These are phyloP conservation scores for Flaveria robusta DNA, from an alignment of 129 eudicot genomes.

Conservation along the genomic window DNA sequence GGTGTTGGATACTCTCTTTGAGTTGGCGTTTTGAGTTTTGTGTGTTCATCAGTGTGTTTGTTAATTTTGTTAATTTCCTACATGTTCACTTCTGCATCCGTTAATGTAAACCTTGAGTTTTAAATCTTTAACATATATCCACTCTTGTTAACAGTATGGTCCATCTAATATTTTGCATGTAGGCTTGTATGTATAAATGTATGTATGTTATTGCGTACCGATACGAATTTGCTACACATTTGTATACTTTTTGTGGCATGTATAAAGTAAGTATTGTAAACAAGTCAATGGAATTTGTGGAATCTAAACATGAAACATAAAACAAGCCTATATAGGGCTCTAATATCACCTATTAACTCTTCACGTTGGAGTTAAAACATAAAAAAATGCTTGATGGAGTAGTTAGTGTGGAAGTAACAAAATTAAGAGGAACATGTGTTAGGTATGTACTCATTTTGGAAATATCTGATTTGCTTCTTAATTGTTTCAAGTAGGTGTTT, in stretches of 20 bases:
- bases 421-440: slow-evolving; percentile 11
- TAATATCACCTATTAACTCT: not conserved
- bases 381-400: slow-evolving; percentile 12
- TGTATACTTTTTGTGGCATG: not conserved
- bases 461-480: not conserved
- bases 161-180: not conserved
- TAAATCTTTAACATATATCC: not conserved
- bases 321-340: too few species aligned
- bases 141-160: slow-evolving; percentile 1
- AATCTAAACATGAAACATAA: not conserved
- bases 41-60: slow-evolving; percentile 19
- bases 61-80: slow-evolving; percentile 32
- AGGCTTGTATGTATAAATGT: not conserved
- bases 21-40: slow-evolving; percentile 24
- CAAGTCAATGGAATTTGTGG: not conserved
- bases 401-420: slow-evolving; percentile 5
- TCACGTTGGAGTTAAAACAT: slow-evolving; percentile 3
- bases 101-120: slow-evolving; percentile 27
- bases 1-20: slow-evolving; percentile 54
- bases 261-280: not conserved
- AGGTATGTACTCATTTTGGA: slow-evolving; percentile 8
- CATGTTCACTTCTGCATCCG: slow-evolving; percentile 30
- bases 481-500: not conserved
- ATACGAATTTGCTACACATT: not conserved
- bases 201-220: not conserved